Conservation (phyloP, 176 grass and related monocot genomes). For the Zizania latifolia region DNA sequence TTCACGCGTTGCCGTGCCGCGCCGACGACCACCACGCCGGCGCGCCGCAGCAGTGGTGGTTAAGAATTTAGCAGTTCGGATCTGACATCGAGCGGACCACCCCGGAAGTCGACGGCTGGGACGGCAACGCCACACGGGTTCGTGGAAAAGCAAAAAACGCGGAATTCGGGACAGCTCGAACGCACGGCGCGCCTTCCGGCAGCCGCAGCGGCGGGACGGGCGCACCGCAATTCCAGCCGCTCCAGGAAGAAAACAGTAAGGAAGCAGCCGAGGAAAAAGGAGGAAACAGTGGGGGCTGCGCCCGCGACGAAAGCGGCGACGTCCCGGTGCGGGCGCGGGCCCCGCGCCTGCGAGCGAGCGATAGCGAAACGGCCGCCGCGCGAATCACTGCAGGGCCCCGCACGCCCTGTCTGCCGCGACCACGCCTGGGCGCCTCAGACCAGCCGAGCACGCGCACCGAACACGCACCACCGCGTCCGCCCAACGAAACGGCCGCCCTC, state of each 20-base stretch:
- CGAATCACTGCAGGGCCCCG: conserved; percentile 35
- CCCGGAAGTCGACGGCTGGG: not conserved
- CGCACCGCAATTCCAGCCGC: not conserved
- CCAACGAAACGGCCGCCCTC: not conserved
- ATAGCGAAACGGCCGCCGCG: conserved; percentile 44
- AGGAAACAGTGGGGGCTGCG: not conserved
- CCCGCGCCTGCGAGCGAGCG: conserved; percentile 4
- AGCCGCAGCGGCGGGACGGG: too few relatives aligned
- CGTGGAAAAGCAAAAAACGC: not conserved
- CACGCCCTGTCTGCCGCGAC: conserved; percentile 36
- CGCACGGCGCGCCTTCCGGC: too few relatives aligned
- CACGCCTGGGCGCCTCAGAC: not conserved
- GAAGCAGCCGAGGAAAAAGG: not conserved
- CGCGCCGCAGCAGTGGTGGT: not conserved
- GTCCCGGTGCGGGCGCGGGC: not conserved
- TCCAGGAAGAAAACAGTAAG: not conserved
- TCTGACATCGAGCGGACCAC: not conserved
- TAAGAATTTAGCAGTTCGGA: not conserved
- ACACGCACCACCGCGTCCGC: not conserved
- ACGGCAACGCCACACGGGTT: not conserved
- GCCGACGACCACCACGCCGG: not conserved
- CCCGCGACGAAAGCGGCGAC: conserved; percentile 38
- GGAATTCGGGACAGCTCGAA: not conserved
- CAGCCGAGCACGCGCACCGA: not conserved
- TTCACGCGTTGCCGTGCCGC: not conserved